Base-by-base conservation (phyloP, 2,329 filamentous ascomycete genomes). In the Trichoderma sp. region DNA sequence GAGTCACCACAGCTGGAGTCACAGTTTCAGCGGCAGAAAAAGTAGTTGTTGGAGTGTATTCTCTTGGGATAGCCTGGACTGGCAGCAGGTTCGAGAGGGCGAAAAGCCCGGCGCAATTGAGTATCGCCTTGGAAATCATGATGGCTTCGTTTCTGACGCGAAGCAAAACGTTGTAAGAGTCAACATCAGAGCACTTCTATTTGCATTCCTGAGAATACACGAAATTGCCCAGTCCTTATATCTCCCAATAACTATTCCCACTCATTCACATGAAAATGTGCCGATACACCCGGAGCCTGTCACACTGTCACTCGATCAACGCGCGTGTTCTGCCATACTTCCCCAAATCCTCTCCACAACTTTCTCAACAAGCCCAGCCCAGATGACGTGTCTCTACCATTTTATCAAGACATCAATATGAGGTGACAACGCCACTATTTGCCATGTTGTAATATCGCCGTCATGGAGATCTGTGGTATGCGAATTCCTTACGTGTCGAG, bases 31-130 rank as follows among this genome's bases (percentile, higher is more conserved):
- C 75, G 0, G 80, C 80, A 2, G 76, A 76, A 26, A 82, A 64
- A 0, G 82, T 84, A 0, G 82, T 84, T 36, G 78, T 76, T 0
- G 82, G 68, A 4, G 58, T 70, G 5, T 64, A 57, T 12, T 39
- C 20, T 39, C 23, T 47, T 17, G 59, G 68, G 6, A 64, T 23
- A 1, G 59, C 68, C 15, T 43, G 59, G 4, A 58, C 59, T 1
- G 28, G 15, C 20, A 50, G 28, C 9, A 69, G 17, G 13, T 69
- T 69, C 6, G 57, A 50, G 20, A 69, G 66, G 66, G 57, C 57
- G 2, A 61, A 20, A 28, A 69, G 30, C 43, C 23, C 39, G 15
- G 30, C 61, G 39, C n/a, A 50, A 4, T n/a, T 36, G 28, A 39
- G 50, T n/a, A 2, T 62, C 61, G 32, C 57, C 15, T 43, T 43